Evolutionary conservation across 192 early-diverging fungal species (phyloP).

Genomic region (Kickxella alabastrina): DNA sequence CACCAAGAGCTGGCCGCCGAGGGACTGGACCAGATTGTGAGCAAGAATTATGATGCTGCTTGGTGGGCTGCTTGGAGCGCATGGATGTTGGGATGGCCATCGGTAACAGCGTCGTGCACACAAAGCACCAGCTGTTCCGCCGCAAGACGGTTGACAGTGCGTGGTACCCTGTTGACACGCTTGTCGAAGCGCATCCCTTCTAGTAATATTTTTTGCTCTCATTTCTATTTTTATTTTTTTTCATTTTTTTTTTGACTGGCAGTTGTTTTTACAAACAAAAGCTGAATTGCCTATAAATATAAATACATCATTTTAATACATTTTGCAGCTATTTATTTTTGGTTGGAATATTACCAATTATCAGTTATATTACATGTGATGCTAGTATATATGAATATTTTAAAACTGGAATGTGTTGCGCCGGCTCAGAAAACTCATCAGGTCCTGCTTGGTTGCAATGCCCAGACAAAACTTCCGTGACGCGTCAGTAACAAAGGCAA

Average conservation of each 20-base stretch:
- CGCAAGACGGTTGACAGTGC: conserved; percentile 10
- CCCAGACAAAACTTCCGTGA: conserved; percentile 77
- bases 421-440: conserved; percentile 67
- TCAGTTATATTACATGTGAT: too few species aligned
- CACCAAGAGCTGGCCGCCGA: conserved; percentile 9
- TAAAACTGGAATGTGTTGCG: conserved; percentile 28
- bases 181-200: too few species aligned
- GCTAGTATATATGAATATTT: too few species aligned
- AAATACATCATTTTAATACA: too few species aligned
- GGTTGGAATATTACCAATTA: too few species aligned
- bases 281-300: too few species aligned
- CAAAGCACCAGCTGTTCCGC: conserved; percentile 8
- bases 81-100: conserved; percentile 41
- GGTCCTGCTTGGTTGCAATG: conserved; percentile 73
- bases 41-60: conserved; percentile 19
- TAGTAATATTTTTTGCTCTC: too few species aligned
- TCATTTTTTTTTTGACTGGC: too few species aligned
- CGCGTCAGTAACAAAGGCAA: conserved; percentile 78
- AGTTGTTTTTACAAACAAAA: too few species aligned
- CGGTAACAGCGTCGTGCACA: conserved; percentile 21
- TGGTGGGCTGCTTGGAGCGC: conserved; percentile 30
- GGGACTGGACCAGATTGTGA: conserved; percentile 10
- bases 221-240: too few species aligned
- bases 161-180: conserved; percentile 15
- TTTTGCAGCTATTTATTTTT: too few species aligned